Base-by-base conservation (phyloP, 495 filamentous ascomycete species). In the Parachaetomium inaequale region DNA sequence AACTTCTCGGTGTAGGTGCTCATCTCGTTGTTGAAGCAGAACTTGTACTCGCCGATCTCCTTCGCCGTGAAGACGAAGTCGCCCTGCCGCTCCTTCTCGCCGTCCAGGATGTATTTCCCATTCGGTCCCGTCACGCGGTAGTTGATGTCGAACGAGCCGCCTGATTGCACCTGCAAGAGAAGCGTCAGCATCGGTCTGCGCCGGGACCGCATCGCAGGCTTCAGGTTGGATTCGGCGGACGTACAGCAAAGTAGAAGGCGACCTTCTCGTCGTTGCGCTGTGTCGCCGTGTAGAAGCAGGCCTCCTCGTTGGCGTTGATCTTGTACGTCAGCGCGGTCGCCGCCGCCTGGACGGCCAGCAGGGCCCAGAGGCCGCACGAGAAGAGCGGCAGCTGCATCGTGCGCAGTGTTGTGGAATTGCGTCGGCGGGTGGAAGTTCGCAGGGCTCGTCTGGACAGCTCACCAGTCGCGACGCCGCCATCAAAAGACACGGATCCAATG, bases 11-110 rank as follows among this genome's bases (percentile, higher is more conserved):
- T 87, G 69, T 94, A 96, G 3, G 93, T 98, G 67, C 90, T 94
- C 90, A 98, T 96, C 69, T 96, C 90, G 69, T 98, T 99, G 78
- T 94, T 88, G 80, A 99, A 98, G 83, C 95, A 99, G 76, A 98
- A 97, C 58, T 85, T 84, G 77, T 98, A 98, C 69, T 98, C 94
- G 51, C 95, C 95, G n/a, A 85, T 64, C 50, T 96, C 89, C 66
- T 89, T 89, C 5, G 94, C 95, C 2, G 95, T 97, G 74, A 99
- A 99, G 36, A 98, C 95, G 67, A 96, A 97, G 75, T 99, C 95
- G 50, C 94, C 94, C 77, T 98, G 94, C 59, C 94, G 82, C 74
- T 99, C 94, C 75, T 96, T 96, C 64, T 84, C 79, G 53, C 91
- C 94, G 62, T 96, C 90, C 68, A 97, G 75, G 55, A 99, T 88